Conservation (phyloP, 345 rosid species). For the Litchi chinensis region DNA sequence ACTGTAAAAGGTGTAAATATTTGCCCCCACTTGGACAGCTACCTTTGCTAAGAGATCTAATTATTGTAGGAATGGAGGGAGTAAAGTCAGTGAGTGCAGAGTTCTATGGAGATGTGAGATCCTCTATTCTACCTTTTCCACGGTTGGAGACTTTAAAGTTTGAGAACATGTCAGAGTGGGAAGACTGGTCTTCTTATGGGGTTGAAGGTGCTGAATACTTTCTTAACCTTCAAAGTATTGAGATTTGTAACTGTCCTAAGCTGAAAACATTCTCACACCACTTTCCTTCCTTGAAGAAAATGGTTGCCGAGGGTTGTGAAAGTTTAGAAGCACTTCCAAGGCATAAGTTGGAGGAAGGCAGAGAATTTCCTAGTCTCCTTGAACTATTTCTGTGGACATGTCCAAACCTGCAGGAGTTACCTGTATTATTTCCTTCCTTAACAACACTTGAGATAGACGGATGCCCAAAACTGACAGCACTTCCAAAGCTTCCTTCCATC, state of each 20-base stretch:
- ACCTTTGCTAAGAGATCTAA: background rate
- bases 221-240: constrained; percentile 7
- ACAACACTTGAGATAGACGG: background rate
- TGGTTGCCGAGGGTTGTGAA: background rate
- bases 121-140: constrained; percentile 4
- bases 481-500: constrained; percentile 16
- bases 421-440: constrained; percentile 6
- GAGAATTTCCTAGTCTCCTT: constrained; percentile 7
- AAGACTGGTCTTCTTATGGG: constrained; percentile 10
- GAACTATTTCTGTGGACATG: constrained; percentile 9
- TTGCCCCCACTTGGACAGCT: constrained; percentile 17
- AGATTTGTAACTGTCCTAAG: constrained; percentile 9
- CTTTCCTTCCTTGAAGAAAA: constrained; percentile 16
- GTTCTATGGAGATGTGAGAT: constrained; percentile 6
- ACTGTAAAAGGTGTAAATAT: constrained; percentile 14
- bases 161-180: constrained; percentile 21
- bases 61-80: constrained; percentile 14
- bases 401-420: constrained; percentile 15
- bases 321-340: constrained; percentile 7
- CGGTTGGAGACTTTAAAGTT: constrained; percentile 16
- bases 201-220: constrained; percentile 1
- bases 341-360: background rate
- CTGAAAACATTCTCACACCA: background rate
- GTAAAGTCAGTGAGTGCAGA: constrained; percentile 10
- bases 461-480: constrained; percentile 15